These are phyloP conservation scores for Verticillium nubilum DNA, from an alignment of 2,329 filamentous ascomycete species.

Conservation along the genomic window DNA sequence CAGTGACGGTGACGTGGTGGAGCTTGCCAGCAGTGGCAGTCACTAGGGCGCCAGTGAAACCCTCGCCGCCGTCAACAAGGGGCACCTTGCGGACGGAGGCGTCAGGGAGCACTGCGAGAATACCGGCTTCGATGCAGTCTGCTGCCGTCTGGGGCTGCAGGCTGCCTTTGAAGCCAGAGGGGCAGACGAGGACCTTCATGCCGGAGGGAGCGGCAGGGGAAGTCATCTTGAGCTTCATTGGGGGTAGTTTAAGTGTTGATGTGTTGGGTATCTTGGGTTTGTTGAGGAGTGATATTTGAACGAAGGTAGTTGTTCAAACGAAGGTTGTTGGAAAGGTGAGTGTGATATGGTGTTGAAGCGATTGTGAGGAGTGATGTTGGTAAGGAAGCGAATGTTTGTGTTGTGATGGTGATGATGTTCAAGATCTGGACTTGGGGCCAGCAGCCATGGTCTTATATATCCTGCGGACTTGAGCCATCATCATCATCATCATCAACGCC, in stretches of 20 bases:
- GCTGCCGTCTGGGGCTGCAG: constrained; percentile 42
- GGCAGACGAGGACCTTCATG: constrained; percentile 38
- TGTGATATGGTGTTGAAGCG: neutral
- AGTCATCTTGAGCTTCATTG: constrained; percentile 2
- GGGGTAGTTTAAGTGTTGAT: neutral
- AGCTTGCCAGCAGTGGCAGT: constrained; percentile 34
- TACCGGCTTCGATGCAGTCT: constrained; percentile 42
- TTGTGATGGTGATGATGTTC: neutral
- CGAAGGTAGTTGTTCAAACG: neutral
- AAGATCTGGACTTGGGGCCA: neutral
- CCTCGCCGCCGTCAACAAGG: constrained; percentile 47
- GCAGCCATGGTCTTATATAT: neutral
- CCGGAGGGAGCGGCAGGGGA: constrained; percentile 11
- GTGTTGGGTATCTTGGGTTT: no score
- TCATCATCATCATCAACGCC: neutral
- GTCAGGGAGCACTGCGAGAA: constrained; percentile 35
- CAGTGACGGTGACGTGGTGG: constrained; percentile 29
- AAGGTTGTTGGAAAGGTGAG: neutral
- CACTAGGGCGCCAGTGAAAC: constrained; percentile 41
- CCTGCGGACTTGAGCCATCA: neutral
- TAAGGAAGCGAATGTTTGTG: neutral
- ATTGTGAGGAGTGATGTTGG: neutral
- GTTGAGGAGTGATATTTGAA: neutral
- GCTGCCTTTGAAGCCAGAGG: constrained; percentile 50
- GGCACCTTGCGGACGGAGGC: constrained; percentile 40